phyloP scores from a whole-genome alignment of 2,329 filamentous ascomycete species.

The Periconia digitata region DNA sequence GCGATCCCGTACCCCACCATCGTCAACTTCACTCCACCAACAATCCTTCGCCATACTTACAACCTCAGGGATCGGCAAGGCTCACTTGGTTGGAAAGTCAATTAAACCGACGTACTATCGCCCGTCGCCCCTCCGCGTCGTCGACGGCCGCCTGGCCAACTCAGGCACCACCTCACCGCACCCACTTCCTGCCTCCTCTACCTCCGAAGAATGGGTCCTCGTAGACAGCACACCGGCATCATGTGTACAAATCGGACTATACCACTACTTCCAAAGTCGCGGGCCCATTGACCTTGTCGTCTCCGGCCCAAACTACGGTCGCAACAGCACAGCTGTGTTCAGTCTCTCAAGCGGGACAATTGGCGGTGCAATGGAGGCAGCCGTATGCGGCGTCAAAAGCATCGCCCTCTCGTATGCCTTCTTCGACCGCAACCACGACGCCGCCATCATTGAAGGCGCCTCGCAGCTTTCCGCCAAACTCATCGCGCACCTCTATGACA shows the following conservation, averaged over 20 bases:
- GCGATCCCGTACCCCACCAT: not conserved
- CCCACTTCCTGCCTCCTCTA: constrained; percentile 34
- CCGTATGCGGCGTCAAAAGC: constrained; percentile 53
- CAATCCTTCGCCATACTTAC: not conserved
- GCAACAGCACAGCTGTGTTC: constrained; percentile 55
- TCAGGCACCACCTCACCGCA: constrained; percentile 37
- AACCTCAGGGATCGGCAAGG: constrained; percentile 76
- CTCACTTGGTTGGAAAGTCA: constrained; percentile 89
- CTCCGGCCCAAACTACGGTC: constrained; percentile 53
- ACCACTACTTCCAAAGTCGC: constrained; percentile 48
- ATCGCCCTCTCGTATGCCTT: constrained; percentile 92
- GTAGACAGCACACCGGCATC: constrained; percentile 53
- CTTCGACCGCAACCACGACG: constrained; percentile 81
- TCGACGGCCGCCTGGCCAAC: constrained; percentile 37
- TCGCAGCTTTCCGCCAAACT: constrained; percentile 73
- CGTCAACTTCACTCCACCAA: not conserved
- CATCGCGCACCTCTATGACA: constrained; percentile 74
- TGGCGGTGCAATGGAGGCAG: constrained; percentile 53
- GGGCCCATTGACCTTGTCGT: constrained; percentile 52
- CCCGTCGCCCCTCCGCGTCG: constrained; percentile 57
- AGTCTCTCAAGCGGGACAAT: constrained; percentile 52
- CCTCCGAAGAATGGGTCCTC: constrained; percentile 52
- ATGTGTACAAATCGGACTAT: constrained; percentile 53
- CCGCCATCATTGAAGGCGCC: constrained; percentile 75
- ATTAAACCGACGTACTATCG: constrained; percentile 85